These are phyloP conservation scores for Nothopassalora personata DNA, from an alignment of 2,329 filamentous ascomycete genomes.

Conservation along the genomic window DNA sequence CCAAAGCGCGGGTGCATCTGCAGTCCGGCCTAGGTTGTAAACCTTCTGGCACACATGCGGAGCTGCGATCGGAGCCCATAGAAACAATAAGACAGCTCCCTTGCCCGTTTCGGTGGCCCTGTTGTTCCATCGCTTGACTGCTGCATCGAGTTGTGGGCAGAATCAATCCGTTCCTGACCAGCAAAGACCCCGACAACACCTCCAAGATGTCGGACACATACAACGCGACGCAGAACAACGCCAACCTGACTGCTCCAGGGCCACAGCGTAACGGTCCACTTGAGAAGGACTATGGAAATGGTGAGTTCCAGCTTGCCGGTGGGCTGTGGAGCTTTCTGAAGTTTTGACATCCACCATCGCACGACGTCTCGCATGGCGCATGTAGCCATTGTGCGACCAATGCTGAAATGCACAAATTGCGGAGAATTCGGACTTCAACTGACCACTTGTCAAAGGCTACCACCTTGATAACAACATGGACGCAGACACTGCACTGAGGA, in stretches of 20 bases:
- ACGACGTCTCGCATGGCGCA: neutral
- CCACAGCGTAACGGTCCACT: slow-evolving; percentile 24
- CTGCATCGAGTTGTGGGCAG: slow-evolving; percentile 2
- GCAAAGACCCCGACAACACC: slow-evolving; percentile 4
- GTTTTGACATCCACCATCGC: neutral
- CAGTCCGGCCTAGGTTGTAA: slow-evolving; percentile 10
- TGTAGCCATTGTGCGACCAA: neutral
- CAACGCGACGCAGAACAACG: slow-evolving; percentile 25
- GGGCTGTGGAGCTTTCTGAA: neutral
- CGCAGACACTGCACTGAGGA: slow-evolving; percentile 37
- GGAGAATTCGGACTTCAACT: neutral
- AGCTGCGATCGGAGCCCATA: slow-evolving; percentile 12
- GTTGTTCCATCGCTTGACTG: slow-evolving; percentile 3
- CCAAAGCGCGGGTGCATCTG: slow-evolving; percentile 14
- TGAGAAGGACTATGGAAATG: slow-evolving; percentile 43
- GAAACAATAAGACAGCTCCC: slow-evolving; percentile 13
- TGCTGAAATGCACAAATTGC: neutral
- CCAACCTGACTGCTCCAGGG: slow-evolving; percentile 23
- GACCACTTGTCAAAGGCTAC: slow-evolving; percentile 21
- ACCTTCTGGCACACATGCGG: slow-evolving; percentile 9
- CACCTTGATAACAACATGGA: slow-evolving; percentile 34
- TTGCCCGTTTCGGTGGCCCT: slow-evolving; percentile 7
- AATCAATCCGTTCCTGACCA: slow-evolving; percentile 1
- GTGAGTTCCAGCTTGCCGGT: slow-evolving; percentile 14
- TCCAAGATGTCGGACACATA: slow-evolving; percentile 17